Conservation (phyloP, 257 asterid species). For the Nicotiana tomentosiformis region DNA sequence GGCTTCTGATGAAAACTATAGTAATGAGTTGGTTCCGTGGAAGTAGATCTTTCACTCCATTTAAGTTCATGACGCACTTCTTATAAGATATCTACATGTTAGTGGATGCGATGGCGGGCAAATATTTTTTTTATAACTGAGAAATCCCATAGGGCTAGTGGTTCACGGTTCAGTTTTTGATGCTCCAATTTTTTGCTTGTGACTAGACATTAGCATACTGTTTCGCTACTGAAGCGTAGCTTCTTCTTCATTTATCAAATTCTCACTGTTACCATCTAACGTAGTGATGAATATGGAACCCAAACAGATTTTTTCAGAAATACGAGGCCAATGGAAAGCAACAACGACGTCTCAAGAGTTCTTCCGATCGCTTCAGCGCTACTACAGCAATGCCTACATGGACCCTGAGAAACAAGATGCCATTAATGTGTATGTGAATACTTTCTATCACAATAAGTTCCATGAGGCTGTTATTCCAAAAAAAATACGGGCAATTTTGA, state of each 20-base stretch:
- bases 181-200: neutral
- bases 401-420: slow-evolving; percentile 93
- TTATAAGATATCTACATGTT: neutral
- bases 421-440: slow-evolving; percentile 67
- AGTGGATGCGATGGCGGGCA: neutral
- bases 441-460: neutral
- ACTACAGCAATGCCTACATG: slow-evolving; percentile 76
- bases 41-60: neutral
- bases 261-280: neutral
- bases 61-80: neutral
- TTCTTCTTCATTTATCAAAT: neutral
- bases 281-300: slow-evolving; percentile 13
- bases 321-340: slow-evolving; percentile 94
- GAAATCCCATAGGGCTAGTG: neutral
- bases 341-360: slow-evolving; percentile 80
- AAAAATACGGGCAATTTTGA: neutral
- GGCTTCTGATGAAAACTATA: neutral
- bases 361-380: slow-evolving; percentile 73
- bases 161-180: neutral
- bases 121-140: neutral
- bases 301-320: slow-evolving; percentile 77
- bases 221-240: neutral
- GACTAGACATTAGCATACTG: neutral
- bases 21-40: neutral
- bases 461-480: neutral